Percentiles rank a stretch among this genome's conserved stretches.
phyloP scores from a whole-genome alignment of 164 flowering plant genomes.

The Vitis cinerea region DNA sequence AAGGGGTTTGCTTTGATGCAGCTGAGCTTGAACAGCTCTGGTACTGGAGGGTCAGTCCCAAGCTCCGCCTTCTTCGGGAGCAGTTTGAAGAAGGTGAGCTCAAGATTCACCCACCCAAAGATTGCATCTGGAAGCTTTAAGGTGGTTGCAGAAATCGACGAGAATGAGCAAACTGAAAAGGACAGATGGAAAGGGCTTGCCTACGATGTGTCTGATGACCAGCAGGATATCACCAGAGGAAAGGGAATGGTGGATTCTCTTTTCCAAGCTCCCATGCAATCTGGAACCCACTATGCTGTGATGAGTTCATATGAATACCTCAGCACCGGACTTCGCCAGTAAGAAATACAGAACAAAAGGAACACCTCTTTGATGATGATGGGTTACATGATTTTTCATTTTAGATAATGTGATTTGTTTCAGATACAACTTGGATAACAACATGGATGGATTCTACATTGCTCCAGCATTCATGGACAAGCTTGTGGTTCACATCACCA shows the following conservation, averaged over 20 bases:
- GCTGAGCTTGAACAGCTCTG: constrained; percentile 28
- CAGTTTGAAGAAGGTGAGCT: constrained; percentile 20
- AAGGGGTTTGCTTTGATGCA: constrained; percentile 8
- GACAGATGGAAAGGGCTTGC: constrained; percentile 38
- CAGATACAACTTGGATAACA: constrained; percentile 24
- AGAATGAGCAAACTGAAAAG: constrained; percentile 19
- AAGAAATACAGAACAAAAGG: neutral
- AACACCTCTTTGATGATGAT: neutral
- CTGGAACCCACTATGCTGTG: constrained; percentile 35
- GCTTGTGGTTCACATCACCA: constrained; percentile 29
- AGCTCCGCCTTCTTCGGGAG: constrained; percentile 23
- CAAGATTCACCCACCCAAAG: constrained; percentile 4
- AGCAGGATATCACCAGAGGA: constrained; percentile 40
- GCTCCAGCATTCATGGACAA: constrained; percentile 30
- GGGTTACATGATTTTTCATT: neutral
- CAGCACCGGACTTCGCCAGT: constrained; percentile 35
- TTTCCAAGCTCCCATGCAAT: constrained; percentile 30
- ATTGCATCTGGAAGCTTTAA: constrained; percentile 16
- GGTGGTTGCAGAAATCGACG: constrained; percentile 26
- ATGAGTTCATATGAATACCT: constrained; percentile 33
- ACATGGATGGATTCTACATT: constrained; percentile 25
- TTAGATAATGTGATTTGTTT: neutral
- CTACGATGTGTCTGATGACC: constrained; percentile 35
- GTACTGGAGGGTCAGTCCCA: constrained; percentile 22
- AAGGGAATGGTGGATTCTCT: constrained; percentile 42